These are phyloP conservation scores for Cutaneotrichosporon sp. DNA, from an alignment of 1,284 basidiomycete species.

Conservation along the genomic window DNA sequence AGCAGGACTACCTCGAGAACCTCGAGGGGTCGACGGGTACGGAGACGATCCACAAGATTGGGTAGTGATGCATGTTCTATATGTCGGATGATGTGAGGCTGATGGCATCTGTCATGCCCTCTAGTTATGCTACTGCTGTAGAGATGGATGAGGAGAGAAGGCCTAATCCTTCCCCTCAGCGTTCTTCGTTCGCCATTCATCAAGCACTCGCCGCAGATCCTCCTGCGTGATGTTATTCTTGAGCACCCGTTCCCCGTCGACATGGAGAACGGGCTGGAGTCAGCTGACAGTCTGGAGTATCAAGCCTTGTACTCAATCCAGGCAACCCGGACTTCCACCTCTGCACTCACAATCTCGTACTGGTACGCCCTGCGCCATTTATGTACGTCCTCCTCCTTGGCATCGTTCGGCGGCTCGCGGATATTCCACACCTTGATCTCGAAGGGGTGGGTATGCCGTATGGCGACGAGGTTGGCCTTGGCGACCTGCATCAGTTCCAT, in stretches of 20 bases:
- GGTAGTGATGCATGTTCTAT: constrained; percentile 14
- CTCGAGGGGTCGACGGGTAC: constrained; percentile 47
- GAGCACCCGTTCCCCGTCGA: constrained; percentile 43
- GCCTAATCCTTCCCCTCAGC: neutral
- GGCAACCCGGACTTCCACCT: too few species aligned
- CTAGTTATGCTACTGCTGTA: too few species aligned
- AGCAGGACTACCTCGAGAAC: constrained; percentile 49
- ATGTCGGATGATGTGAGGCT: too few species aligned
- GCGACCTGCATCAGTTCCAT: constrained; percentile 35
- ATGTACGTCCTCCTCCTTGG: constrained; percentile 37
- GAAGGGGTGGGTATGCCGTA: constrained; percentile 45
- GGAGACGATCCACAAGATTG: constrained; percentile 43
- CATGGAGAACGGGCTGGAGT: constrained; percentile 49
- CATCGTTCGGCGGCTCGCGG: constrained; percentile 42
- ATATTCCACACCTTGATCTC: constrained; percentile 48
- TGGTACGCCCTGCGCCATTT: constrained; percentile 50
- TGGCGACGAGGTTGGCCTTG: constrained; percentile 40
- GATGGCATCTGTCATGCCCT: too few species aligned
- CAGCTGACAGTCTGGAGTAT: constrained; percentile 1
- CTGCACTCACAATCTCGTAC: constrained; percentile 48
- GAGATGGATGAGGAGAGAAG: neutral
- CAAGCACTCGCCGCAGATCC: constrained; percentile 35
- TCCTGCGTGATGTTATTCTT: constrained; percentile 48
- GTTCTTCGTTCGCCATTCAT: constrained; percentile 37
- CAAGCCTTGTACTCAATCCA: neutral